Conservation (phyloP, 768 basidiomycete species). For the Lepiota subincarnata region DNA sequence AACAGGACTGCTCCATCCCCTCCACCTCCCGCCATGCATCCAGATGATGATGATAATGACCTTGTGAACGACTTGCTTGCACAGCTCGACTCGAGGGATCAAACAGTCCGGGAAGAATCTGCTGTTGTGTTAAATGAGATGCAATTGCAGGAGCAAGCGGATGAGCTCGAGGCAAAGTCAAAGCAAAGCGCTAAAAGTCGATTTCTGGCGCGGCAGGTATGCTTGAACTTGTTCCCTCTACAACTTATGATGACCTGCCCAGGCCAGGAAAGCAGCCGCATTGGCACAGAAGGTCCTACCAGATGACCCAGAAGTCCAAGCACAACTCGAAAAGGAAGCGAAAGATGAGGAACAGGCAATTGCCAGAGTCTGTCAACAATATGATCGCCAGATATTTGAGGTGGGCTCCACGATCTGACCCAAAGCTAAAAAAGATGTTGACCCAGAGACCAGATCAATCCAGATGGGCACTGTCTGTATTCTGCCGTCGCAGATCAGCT, state of each 20-base stretch:
- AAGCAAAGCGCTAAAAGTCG: constrained; percentile 61
- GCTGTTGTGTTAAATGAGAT: constrained; percentile 47
- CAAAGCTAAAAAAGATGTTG: not conserved
- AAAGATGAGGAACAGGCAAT: constrained; percentile 67
- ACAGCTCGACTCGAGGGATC: constrained; percentile 66
- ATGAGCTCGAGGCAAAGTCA: constrained; percentile 23
- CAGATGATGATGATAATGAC: constrained; percentile 54
- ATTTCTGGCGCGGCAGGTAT: constrained; percentile 69
- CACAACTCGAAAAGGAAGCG: constrained; percentile 57
- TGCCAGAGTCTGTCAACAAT: constrained; percentile 55
- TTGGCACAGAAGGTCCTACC: constrained; percentile 49
- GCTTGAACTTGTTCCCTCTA: constrained; percentile 11
- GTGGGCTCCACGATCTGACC: constrained; percentile 29
- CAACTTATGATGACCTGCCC: constrained; percentile 6
- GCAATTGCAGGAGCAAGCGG: constrained; percentile 31
- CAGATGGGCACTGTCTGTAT: constrained; percentile 96
- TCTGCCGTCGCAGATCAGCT: constrained; percentile 94
- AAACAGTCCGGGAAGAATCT: constrained; percentile 45
- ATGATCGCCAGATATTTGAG: constrained; percentile 64
- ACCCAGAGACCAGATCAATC: constrained; percentile 61
- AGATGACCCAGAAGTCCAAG: constrained; percentile 56
- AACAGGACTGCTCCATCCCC: constrained; percentile 33
- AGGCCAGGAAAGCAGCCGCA: constrained; percentile 73
- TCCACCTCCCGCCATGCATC: constrained; percentile 23
- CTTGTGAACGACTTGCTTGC: constrained; percentile 74